These are phyloP conservation scores for Candida lessepsii DNA, from an alignment of 805 yeast genomes.

Conservation along the genomic window DNA sequence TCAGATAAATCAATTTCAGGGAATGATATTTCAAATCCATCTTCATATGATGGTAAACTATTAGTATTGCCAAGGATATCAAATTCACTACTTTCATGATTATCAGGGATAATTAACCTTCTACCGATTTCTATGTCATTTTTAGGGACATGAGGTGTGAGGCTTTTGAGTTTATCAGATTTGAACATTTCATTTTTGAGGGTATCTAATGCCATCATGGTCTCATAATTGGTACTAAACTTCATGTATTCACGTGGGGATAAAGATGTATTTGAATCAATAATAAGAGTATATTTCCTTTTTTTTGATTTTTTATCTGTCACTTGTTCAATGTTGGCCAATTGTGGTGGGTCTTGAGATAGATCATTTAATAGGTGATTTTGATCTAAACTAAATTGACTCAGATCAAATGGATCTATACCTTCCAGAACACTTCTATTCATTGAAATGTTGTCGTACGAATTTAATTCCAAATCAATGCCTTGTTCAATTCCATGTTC, in stretches of 20 bases:
- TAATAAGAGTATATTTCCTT: constrained; percentile 2
- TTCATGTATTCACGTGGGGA: not conserved
- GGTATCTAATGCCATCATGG: too few species aligned
- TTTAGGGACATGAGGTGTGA: too few species aligned
- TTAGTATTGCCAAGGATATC: constrained; percentile 1
- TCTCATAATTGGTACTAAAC: constrained; percentile 1
- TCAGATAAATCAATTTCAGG: constrained; percentile 19
- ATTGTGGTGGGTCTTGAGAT: too few species aligned
- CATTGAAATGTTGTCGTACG: too few species aligned
- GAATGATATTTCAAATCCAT: constrained; percentile 21
- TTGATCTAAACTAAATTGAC: too few species aligned
- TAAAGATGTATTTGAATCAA: constrained; percentile 1
- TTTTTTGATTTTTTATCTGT: not conserved
- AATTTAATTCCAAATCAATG: constrained; percentile 7
- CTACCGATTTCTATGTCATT: constrained; percentile 12
- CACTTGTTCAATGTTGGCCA: too few species aligned
- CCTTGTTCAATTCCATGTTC: constrained; percentile 1
- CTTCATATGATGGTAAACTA: not conserved
- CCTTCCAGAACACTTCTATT: constrained; percentile 3
- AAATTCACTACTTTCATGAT: constrained; percentile 1
- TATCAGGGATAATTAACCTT: not conserved
- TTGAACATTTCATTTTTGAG: not conserved
- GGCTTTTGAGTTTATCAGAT: too few species aligned
- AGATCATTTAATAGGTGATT: too few species aligned
- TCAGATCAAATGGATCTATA: constrained; percentile 1